Evolutionary conservation across 257 asterid species (phyloP), one percentile per base, ranked within the genome.

Genomic region (Solanum pennellii): DNA sequence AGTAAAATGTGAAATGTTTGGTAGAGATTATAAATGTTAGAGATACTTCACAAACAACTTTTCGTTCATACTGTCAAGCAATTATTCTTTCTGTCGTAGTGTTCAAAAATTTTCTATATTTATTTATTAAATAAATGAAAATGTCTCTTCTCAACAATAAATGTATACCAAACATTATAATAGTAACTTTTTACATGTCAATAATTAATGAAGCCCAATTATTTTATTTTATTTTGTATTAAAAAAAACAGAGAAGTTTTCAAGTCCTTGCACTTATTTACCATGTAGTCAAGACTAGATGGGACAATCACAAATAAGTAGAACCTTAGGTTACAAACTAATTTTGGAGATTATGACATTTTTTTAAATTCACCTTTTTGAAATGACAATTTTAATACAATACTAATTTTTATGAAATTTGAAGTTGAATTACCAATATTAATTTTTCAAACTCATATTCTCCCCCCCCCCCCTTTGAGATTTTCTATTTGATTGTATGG

Each of bases 391-490:
- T 56, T 56, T 56, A 56, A 56, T 56, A 7, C 11, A 1, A 56
- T 7, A 56, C 65, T 1, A 18, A 20, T 56, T 56, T 56, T 56
- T 56, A 56, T 56, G n/a, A 56, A 56, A 56, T 56, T 56, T 56
- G n/a, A 56, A 56, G 65, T 18, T 6, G 62, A 52, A 52, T 52
- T 6, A 6, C 23, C 23, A 1, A 52, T 52, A 52, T 0, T 52
- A 52, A 0, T 52, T 52, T 52, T 52, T 16, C 62, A 52, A 52
- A 52, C 4, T 52, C 18, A 52, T 23, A 52, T 52, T 52, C 35
- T 0, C 5, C 5, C 5, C 5, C 5, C 35, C 0, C 14, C 47
- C 6, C 1, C 39, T 1, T 44, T 12, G 49, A 12, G 15, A 1
- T 1, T 44, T 44, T 44, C 49, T 44, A 44, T 12, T 44, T 44